Base-by-base conservation (phyloP, 169 alveolate genomes). In the Eimeria maxima region DNA sequence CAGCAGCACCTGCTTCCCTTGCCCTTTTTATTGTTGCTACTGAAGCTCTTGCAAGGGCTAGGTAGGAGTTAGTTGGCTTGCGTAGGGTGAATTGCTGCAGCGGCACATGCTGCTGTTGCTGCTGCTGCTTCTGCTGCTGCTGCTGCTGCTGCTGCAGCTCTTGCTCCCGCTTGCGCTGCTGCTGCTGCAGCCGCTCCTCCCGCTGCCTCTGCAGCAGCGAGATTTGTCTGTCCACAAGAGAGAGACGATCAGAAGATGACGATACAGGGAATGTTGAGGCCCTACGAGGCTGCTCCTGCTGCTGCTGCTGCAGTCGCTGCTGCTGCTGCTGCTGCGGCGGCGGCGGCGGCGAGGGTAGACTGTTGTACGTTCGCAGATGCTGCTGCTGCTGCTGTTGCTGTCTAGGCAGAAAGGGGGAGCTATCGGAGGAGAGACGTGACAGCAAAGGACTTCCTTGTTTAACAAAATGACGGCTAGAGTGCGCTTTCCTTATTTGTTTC, bases 1-100 rank as follows among this genome's bases (percentile, higher is more conserved):
- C 60, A 27, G 84, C 84, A 74, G 84, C 84, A 11, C 84, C 84
- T 0, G 84, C 84, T 42, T 74, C 84, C 24, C 84, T 8, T 74
- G 84, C 84, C 50, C 84, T 22, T 29, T 74, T 74, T 7, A 74
- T 74, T 44, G 89, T 42, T 44, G 89, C 89, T 47, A 65, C 89
- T 24, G 67, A 78, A 42, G 89, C 33, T 44, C 67, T 53, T 20
- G 89, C 67, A 7, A 78, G 14, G 24, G 67, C 89, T 14, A 78
- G 5, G 89, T 47, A 42, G 38, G 84, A 74, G 84, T 74, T 74
- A 8, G 57, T 78, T 8, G 44, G 65, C 89, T 47, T 44, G 38
- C 89, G 22, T 10, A 78, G 38, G 20, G 60, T 11, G 3, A 11
- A 53, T 14, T 53, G 60, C 60, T 53, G 60, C 60, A 53, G 60